A percentile compares a stretch with the other conserved stretches of the same genome.
These are phyloP conservation scores for Dillenia turbinata DNA, from an alignment of 164 flowering plant genomes.

Conservation along the genomic window DNA sequence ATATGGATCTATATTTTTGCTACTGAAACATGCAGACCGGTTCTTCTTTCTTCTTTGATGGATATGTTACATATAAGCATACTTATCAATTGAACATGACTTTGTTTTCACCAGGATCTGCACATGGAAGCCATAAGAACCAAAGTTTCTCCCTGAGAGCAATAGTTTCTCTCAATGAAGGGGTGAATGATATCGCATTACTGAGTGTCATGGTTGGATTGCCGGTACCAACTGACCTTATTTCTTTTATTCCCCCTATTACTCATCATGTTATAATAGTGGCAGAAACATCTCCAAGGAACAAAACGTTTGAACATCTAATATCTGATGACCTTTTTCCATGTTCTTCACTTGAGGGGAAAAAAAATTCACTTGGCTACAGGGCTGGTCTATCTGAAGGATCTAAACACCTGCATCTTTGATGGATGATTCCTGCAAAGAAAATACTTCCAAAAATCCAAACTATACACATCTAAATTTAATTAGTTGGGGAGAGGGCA, in stretches of 20 bases:
- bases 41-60: not conserved
- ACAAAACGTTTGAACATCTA: not conserved
- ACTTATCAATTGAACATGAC: too few species aligned
- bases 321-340: not conserved
- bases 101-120: conserved; percentile 38
- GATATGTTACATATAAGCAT: not conserved
- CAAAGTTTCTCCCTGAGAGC: conserved; percentile 24
- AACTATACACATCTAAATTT: too few species aligned
- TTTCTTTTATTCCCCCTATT: not conserved
- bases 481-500: too few species aligned
- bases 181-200: conserved; percentile 58
- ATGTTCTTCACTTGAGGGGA: not conserved
- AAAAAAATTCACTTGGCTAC: not conserved
- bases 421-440: not conserved
- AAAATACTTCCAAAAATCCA: too few species aligned
- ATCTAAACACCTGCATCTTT: conserved; percentile 1
- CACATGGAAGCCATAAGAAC: conserved; percentile 46
- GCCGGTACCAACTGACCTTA: conserved; percentile 44
- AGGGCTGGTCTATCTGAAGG: conserved; percentile 31
- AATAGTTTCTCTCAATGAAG: conserved; percentile 30
- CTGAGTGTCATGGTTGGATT: conserved; percentile 85
- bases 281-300: not conserved
- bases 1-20: too few species aligned
- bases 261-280: not conserved
- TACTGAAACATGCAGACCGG: too few species aligned